phyloP scores from a whole-genome alignment of 148 eudicot species.

The Rhododendron ovatum region DNA sequence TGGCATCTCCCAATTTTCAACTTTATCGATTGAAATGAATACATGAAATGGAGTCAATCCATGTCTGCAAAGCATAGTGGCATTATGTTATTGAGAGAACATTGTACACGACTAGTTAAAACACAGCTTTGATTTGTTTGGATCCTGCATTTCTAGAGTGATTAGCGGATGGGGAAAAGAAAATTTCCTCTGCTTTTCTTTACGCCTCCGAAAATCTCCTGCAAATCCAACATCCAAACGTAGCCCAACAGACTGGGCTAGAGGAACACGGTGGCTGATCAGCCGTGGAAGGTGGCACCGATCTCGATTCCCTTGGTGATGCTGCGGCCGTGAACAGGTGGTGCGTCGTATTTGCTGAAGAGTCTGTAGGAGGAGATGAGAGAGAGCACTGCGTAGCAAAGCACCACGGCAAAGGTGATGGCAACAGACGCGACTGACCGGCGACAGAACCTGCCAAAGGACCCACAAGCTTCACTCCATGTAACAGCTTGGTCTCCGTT shows the following conservation, averaged over 20 bases:
- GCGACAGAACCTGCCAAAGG: constrained; percentile 57
- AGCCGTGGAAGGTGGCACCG: constrained; percentile 26
- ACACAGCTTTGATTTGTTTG: background rate
- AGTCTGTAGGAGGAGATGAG: constrained; percentile 85
- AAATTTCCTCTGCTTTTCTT: background rate
- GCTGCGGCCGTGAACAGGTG: constrained; percentile 16
- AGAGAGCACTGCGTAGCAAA: constrained; percentile 70
- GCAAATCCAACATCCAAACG: background rate
- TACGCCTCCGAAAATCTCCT: background rate
- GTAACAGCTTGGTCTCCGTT: constrained; percentile 65
- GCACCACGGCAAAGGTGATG: constrained; percentile 51
- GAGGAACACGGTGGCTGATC: background rate
- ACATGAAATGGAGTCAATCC: background rate
- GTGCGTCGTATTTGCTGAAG: constrained; percentile 82
- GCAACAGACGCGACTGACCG: constrained; percentile 55
- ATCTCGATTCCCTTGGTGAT: constrained; percentile 37
- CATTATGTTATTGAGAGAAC: background rate
- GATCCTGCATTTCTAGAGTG: background rate
- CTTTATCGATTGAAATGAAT: too few relatives aligned
- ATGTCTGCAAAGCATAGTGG: background rate
- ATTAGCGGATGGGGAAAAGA: background rate
- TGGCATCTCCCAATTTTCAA: too few relatives aligned
- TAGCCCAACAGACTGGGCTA: background rate
- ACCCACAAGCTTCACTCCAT: constrained; percentile 74
- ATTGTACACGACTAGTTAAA: background rate